Evolutionary conservation across 805 yeast genomes (phyloP).

Genomic region (Cyberlindnera subsufficiens): DNA sequence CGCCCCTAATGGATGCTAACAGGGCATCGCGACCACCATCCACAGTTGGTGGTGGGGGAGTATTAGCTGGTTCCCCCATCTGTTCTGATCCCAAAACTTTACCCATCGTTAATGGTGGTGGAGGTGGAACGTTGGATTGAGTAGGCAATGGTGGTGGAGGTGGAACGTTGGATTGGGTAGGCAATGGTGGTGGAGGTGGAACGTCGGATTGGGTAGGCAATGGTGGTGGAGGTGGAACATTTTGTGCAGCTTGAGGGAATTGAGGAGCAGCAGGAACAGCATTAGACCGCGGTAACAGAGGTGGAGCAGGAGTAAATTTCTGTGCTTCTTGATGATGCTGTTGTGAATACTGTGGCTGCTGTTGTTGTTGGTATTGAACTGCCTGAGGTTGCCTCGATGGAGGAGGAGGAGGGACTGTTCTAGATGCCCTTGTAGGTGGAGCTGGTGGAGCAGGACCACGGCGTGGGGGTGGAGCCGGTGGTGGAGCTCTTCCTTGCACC

Average conservation of each 20-base stretch:
- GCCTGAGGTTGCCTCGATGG: slow-evolving; percentile 18
- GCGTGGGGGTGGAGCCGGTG: slow-evolving; percentile 23
- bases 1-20: slow-evolving; percentile 77
- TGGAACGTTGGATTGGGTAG: slow-evolving; percentile 10
- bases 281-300: slow-evolving; percentile 24
- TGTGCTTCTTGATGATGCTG: slow-evolving; percentile 23
- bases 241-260: slow-evolving; percentile 4
- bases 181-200: slow-evolving; percentile 12
- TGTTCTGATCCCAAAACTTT: too few relatives aligned
- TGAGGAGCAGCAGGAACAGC: slow-evolving; percentile 15
- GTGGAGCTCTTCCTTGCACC: slow-evolving; percentile 11
- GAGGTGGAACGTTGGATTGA: slow-evolving; percentile 27
- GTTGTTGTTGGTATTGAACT: slow-evolving; percentile 15
- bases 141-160: slow-evolving; percentile 17
- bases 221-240: slow-evolving; percentile 14
- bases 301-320: slow-evolving; percentile 12
- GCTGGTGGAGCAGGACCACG: slow-evolving; percentile 20
- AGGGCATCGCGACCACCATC: slow-evolving; percentile 74
- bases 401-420: slow-evolving; percentile 21
- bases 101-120: too few relatives aligned
- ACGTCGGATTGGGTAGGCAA: slow-evolving; percentile 13
- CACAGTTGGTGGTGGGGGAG: slow-evolving; percentile 27
- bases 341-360: slow-evolving; percentile 18
- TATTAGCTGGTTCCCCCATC: slow-evolving; percentile 16
- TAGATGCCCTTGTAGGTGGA: slow-evolving; percentile 19